These are phyloP conservation scores for Selenicereus undatus DNA, from an alignment of 148 eudicot species.

Conservation along the genomic window DNA sequence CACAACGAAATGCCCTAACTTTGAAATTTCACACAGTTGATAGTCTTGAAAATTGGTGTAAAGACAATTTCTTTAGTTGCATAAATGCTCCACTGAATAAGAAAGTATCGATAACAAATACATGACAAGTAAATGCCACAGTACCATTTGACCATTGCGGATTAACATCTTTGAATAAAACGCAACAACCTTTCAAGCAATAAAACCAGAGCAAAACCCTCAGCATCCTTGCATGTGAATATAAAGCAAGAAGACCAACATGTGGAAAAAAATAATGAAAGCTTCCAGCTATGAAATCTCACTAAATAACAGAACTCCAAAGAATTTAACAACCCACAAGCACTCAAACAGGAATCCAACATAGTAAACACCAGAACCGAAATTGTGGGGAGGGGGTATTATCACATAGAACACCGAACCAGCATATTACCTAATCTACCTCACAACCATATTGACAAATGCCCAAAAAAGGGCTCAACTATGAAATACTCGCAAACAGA, in stretches of 20 bases:
- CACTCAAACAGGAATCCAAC: background rate
- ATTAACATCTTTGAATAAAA: background rate
- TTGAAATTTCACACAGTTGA: background rate
- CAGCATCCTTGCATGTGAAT: background rate
- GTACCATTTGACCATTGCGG: background rate
- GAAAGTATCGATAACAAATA: background rate
- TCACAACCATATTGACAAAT: background rate
- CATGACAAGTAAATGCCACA: background rate
- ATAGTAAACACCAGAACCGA: background rate
- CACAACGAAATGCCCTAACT: background rate
- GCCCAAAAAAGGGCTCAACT: background rate
- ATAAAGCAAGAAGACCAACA: background rate
- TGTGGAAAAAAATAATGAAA: background rate
- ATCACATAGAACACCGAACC: background rate
- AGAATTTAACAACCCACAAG: background rate
- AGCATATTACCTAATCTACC: background rate
- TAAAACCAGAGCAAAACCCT: background rate
- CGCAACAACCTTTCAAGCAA: background rate
- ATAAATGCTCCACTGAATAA: background rate
- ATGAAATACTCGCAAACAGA: background rate
- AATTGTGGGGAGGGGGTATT: background rate
- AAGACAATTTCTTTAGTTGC: background rate
- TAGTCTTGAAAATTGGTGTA: background rate
- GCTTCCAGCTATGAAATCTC: background rate
- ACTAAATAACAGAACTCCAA: background rate